These are phyloP conservation scores for Blastocladiella emersonii DNA, from an alignment of 371 early-diverging fungal genomes.

Conservation along the genomic window DNA sequence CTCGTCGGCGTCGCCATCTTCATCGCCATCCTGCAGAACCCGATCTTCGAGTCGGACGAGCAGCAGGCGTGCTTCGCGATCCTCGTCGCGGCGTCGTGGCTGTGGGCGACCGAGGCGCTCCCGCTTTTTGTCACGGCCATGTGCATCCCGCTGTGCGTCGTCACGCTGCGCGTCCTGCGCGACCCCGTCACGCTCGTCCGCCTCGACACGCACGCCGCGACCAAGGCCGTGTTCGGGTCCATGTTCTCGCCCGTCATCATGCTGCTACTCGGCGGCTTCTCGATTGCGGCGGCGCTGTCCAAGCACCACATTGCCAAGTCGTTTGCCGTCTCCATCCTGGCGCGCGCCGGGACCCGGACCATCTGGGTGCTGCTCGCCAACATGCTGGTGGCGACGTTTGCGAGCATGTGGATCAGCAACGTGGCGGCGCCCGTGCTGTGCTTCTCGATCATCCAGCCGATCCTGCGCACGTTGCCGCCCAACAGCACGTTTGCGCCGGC, in stretches of 20 bases:
- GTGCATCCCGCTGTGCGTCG: constrained; percentile 73
- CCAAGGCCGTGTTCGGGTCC: constrained; percentile 65
- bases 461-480: constrained; percentile 54
- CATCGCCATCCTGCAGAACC: constrained; percentile 26
- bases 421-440: constrained; percentile 96
- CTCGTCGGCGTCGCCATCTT: constrained; percentile 37
- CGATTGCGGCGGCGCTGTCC: constrained; percentile 80
- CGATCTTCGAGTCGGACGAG: constrained; percentile 44
- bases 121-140: constrained; percentile 88
- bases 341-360: constrained; percentile 77
- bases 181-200: constrained; percentile 17
- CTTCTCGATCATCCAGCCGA: constrained; percentile 80
- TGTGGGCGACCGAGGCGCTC: constrained; percentile 92
- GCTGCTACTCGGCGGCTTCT: constrained; percentile 89
- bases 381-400: constrained; percentile 87
- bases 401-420: constrained; percentile 94
- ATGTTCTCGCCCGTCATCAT: constrained; percentile 95
- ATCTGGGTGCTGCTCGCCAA: constrained; percentile 69
- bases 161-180: constrained; percentile 68
- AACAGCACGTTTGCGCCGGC: constrained; percentile 63
- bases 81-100: constrained; percentile 63
- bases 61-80: constrained; percentile 76
- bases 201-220: constrained; percentile 53
- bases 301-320: constrained; percentile 86
- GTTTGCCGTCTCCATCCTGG: constrained; percentile 71